These are phyloP conservation scores for Neofusicoccum sp. DNA, from an alignment of 2,329 filamentous ascomycete genomes.

Conservation along the genomic window DNA sequence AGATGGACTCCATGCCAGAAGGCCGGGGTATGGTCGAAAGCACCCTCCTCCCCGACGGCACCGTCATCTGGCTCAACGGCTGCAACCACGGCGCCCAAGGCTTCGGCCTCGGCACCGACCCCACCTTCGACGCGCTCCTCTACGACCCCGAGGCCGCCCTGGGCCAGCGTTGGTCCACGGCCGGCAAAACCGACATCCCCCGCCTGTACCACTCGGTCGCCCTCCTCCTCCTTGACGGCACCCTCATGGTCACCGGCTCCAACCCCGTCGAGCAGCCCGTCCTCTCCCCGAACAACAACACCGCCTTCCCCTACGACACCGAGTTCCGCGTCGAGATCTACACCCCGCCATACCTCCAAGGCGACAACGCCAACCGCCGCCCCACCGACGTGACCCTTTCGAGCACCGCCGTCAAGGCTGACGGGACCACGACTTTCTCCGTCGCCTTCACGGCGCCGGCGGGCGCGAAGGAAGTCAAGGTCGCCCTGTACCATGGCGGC, in stretches of 20 bases:
- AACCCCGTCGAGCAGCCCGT: slow-evolving; percentile 61
- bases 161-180: slow-evolving; percentile 51
- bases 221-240: slow-evolving; percentile 59
- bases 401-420: slow-evolving; percentile 42
- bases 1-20: slow-evolving; percentile 59
- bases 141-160: slow-evolving; percentile 55
- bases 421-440: slow-evolving; percentile 45
- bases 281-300: slow-evolving; percentile 42
- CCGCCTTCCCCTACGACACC: slow-evolving; percentile 48
- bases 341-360: slow-evolving; percentile 59
- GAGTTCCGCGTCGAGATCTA: slow-evolving; percentile 64
- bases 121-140: slow-evolving; percentile 56
- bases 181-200: slow-evolving; percentile 44
- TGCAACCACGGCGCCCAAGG: slow-evolving; percentile 59
- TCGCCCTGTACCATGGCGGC: slow-evolving; percentile 58
- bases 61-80: slow-evolving; percentile 62
- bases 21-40: slow-evolving; percentile 62
- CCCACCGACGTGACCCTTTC: slow-evolving; percentile 51
- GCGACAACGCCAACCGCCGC: slow-evolving; percentile 48
- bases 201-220: slow-evolving; percentile 61
- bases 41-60: slow-evolving; percentile 59
- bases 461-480: slow-evolving; percentile 45
- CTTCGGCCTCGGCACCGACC: slow-evolving; percentile 55
- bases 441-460: slow-evolving; percentile 48
- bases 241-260: slow-evolving; percentile 58